phyloP scores from a whole-genome alignment of 352 stramenopile genomes.

The Globisporangium okanoganense region DNA sequence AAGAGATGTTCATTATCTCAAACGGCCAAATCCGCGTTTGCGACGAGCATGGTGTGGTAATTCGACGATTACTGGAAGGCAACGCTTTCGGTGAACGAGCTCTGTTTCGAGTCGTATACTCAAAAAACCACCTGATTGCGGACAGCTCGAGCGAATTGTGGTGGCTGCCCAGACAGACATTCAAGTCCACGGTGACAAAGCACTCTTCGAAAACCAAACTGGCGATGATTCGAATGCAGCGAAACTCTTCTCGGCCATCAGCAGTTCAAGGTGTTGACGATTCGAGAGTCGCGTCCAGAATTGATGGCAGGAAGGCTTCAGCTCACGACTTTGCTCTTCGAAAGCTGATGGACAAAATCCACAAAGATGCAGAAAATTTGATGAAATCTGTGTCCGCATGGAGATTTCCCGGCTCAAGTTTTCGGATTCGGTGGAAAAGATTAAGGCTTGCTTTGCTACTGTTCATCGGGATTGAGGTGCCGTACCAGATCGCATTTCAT shows the following conservation, averaged over 20 bases:
- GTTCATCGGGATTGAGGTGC: slow-evolving; percentile 16
- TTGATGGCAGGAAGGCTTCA: neutral
- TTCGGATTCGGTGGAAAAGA: slow-evolving; percentile 11
- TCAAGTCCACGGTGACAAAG: slow-evolving; percentile 7
- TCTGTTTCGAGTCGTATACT: neutral
- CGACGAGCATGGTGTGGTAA: neutral
- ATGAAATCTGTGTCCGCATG: slow-evolving; percentile 4
- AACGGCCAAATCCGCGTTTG: slow-evolving; percentile 16
- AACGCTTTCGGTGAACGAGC: slow-evolving; percentile 11
- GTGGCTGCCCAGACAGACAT: slow-evolving; percentile 17
- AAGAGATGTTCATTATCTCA: slow-evolving; percentile 18
- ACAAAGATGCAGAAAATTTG: neutral
- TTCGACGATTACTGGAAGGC: slow-evolving; percentile 13
- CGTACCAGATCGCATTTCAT: slow-evolving; percentile 17
- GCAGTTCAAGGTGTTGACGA: neutral
- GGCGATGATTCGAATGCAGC: slow-evolving; percentile 7
- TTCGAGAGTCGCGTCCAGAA: neutral
- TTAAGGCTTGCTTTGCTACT: slow-evolving; percentile 10
- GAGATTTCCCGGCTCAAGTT: slow-evolving; percentile 16
- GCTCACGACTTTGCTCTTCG: neutral
- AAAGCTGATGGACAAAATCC: slow-evolving; percentile 2
- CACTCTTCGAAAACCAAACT: slow-evolving; percentile 11
- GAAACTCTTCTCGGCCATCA: neutral
- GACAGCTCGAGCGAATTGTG: slow-evolving; percentile 18
- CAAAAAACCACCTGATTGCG: neutral